Conservation (phyloP, 768 basidiomycete genomes). For the Chalciporus sphaerocephalus region DNA sequence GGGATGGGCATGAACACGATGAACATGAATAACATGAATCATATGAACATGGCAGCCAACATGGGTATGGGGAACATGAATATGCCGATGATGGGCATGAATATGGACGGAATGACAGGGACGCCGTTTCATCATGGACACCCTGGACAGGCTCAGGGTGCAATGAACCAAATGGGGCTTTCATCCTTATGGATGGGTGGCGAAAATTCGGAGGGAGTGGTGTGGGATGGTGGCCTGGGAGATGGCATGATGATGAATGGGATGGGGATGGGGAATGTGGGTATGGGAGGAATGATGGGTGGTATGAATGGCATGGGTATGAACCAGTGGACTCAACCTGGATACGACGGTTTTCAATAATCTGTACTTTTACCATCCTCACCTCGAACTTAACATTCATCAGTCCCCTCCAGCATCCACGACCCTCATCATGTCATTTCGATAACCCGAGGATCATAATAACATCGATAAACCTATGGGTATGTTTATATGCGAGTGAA, state of each 20-base stretch:
- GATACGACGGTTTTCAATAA: slow-evolving; percentile 32
- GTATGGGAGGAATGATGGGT: slow-evolving; percentile 31
- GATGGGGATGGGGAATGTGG: slow-evolving; percentile 35
- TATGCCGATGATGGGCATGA: slow-evolving; percentile 41
- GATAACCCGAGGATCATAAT: slow-evolving; percentile 5
- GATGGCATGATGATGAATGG: slow-evolving; percentile 43
- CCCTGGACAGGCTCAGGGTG: slow-evolving; percentile 14
- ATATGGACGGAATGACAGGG: slow-evolving; percentile 30
- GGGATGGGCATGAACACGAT: slow-evolving; percentile 34
- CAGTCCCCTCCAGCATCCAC: not conserved
- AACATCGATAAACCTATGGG: slow-evolving; percentile 14
- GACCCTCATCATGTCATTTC: slow-evolving; percentile 5
- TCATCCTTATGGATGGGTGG: slow-evolving; percentile 35
- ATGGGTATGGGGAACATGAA: slow-evolving; percentile 40
- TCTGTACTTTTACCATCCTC: not conserved
- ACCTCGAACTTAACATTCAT: not conserved
- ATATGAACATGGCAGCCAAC: slow-evolving; percentile 33
- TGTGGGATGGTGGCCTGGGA: slow-evolving; percentile 38
- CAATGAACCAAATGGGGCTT: slow-evolving; percentile 22
- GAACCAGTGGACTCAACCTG: slow-evolving; percentile 36
- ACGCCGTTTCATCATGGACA: slow-evolving; percentile 20
- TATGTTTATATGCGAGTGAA: slow-evolving; percentile 26
- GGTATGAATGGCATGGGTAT: slow-evolving; percentile 38
- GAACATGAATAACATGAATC: not conserved
- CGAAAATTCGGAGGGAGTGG: slow-evolving; percentile 29